Evolutionary conservation across 345 rosid species (phyloP).

Genomic region (Sisymbrium altissimum): DNA sequence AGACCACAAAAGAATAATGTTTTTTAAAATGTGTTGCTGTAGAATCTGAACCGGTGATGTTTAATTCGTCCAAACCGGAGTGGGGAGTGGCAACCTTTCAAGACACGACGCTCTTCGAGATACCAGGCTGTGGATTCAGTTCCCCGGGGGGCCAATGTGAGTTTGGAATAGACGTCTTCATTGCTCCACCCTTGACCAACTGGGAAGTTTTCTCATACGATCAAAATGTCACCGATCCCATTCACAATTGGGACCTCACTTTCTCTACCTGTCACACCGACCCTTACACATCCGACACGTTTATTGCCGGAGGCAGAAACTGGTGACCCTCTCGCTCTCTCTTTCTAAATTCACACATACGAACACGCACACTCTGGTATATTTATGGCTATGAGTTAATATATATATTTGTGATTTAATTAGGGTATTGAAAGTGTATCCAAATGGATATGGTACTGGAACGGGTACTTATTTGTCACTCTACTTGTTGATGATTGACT

Average conservation of each 20-base stretch:
- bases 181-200: constrained; percentile 5
- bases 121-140: neutral
- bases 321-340: constrained; percentile 7
- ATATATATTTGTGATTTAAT: neutral
- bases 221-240: neutral
- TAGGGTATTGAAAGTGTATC: constrained; percentile 14
- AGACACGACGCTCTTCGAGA: neutral
- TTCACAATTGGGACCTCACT: neutral
- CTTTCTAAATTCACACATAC: neutral
- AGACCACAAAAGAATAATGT: too few species aligned
- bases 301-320: constrained; percentile 13
- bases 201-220: neutral
- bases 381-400: neutral
- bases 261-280: neutral
- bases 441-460: constrained; percentile 14
- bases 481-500: constrained; percentile 17
- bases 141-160: neutral
- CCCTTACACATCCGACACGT: neutral
- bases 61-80: neutral
- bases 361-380: neutral
- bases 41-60: neutral
- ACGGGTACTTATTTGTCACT: constrained; percentile 9
- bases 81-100: neutral
- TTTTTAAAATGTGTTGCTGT: neutral
- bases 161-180: constrained; percentile 14